Base-by-base conservation (phyloP, 352 stramenopile genomes). In the Globisporangium irregulare region DNA sequence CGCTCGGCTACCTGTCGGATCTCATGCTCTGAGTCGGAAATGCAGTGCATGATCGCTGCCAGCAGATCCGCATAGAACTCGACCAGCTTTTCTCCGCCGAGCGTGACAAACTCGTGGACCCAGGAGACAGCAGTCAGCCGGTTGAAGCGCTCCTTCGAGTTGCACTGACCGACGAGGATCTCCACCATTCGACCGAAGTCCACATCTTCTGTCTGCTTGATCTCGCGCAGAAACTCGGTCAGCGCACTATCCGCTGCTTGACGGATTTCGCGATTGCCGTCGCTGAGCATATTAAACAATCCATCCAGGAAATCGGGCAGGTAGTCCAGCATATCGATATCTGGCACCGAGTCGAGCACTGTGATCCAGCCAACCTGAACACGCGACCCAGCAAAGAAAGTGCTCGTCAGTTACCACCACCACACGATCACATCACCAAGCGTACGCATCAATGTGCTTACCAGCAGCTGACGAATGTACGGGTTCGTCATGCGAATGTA, bases 281-380 rank as follows among this genome's bases (percentile, higher is more conserved):
- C 98, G 69, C 95, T 98, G 1, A 99, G 80, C 98, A 99, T 99
- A 75, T 99, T 99, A 69, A 99, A 99, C 22, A 99, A 79, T 0
- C 98, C 98, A 71, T 99, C 98, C 12, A 99, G 75, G 79, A 99
- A 99, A 64, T 99, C 97, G 2, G 88, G 88, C 51, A 96, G 74
- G 83, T 97, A 99, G 78, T 99, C 97, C 62, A 99, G 87, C 97
- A 99, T 99, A 73, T 98, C 96, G 67, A 99, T 99, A 69, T 99
- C 97, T 1, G 98, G 98, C 20, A 99, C 97, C 5, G 90, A 98
- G 81, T 99, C 97, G 55, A 99, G 85, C 8, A 99, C 91, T 0
- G 96, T 99, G 71, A 99, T 99, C 98, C 98, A 99, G 6, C 97
- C 93, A 1, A 98, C 43, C 43, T 51, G 2, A 18, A 51, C 4